Base-by-base conservation (phyloP, 331 rosid species). In the Malus hybrid region DNA sequence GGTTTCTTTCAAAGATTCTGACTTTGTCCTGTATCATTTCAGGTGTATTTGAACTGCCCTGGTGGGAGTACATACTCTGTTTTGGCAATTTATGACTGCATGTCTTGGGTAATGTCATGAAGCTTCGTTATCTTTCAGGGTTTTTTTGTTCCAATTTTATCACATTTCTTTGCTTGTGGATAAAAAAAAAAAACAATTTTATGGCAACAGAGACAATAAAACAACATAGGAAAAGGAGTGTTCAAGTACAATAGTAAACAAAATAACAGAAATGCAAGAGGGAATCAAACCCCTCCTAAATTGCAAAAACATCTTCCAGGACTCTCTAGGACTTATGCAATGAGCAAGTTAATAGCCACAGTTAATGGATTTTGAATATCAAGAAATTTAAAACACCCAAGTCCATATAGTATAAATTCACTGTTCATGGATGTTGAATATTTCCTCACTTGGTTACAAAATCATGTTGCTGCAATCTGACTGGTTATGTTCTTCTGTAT, bases 41-140 rank as follows among this genome's bases (percentile, higher is more conserved):
- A 93, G 97, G 76, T 94, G 70, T 94, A 94, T 80, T 69, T 94
- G 78, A 94, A 94, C 78, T 94, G 97, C 83, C 97, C 97, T 36
- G 99, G 99, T 71, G 99, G 99, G 78, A 94, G 92, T 88, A 87
- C 95, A 10, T 94, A 94, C 68, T 91, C 97, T 2, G 92, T 94
- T 56, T 75, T 94, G 85, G 99, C 97, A 82, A 86, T 94, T 75
- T 94, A 94, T 84, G 99, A 91, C 80, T 94, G 99, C 89, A 94
- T 94, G 99, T 91, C 99, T 78, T 94, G 99, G 99, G 97, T 94
- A 94, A 85, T 48, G 65, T 48, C 36, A 48, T 9, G 24, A 14
- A 33, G 57, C 28, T 69, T 50, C 66, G 4, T 60, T 10, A 52
- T 46, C 39, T 18, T 66, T 72, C 10, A 5, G n/a, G n/a, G 8